Conservation (phyloP, 495 filamentous ascomycete species). For the Xylaria intraflava region DNA sequence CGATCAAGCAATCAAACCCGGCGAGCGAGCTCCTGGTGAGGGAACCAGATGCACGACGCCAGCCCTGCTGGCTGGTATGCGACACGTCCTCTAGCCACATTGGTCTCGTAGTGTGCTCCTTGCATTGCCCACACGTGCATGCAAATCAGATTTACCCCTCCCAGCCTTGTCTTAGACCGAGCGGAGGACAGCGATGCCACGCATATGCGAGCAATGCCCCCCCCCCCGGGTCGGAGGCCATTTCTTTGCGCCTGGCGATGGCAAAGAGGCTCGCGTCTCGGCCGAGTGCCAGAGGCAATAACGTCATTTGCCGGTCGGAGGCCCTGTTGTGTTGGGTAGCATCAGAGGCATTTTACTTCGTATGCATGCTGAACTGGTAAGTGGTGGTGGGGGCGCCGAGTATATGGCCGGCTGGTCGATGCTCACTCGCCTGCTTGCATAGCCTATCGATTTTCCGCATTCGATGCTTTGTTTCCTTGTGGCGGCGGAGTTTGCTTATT, state of each 20-base stretch:
- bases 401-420: conserved; percentile 8
- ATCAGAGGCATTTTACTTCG: not conserved
- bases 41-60: not conserved
- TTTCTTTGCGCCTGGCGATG: no score
- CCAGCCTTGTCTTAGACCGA: no score
- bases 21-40: conserved; percentile 1
- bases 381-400: conserved; percentile 9
- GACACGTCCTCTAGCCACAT: no score
- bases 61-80: not conserved
- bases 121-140: no score
- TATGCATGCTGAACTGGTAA: not conserved
- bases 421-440: conserved; percentile 8
- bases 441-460: not conserved
- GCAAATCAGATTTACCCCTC: no score
- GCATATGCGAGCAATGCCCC: no score
- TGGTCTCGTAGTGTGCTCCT: no score
- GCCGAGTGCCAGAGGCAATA: no score
- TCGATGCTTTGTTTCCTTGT: not conserved
- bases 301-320: no score
- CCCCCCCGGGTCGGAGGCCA: no score
- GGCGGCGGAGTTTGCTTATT: not conserved
- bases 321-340: conserved; percentile 1
- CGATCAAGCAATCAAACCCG: conserved; percentile 10
- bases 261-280: no score
- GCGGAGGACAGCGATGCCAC: no score